Evolutionary conservation across 352 stramenopile species (phyloP).

Genomic region (Thraustochytrium sp.): DNA sequence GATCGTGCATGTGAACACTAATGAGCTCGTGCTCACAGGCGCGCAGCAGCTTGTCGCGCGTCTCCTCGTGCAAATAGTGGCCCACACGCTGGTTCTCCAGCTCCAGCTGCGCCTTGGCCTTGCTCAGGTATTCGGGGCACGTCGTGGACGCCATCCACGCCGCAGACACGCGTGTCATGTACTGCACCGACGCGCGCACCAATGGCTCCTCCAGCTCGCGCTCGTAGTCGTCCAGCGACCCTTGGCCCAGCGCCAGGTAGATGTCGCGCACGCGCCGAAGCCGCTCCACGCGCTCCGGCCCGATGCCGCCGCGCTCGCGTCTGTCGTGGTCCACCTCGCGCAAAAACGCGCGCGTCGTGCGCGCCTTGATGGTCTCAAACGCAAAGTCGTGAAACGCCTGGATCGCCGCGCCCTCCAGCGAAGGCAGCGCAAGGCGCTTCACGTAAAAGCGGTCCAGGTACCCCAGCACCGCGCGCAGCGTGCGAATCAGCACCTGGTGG

Average conservation of each 20-base stretch:
- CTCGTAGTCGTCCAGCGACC: conserved; percentile 28
- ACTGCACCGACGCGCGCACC: neutral
- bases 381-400: conserved; percentile 34
- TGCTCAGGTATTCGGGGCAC: neutral
- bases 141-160: neutral
- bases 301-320: neutral
- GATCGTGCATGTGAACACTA: neutral
- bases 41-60: neutral
- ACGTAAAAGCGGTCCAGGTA: conserved; percentile 40
- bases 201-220: neutral
- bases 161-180: neutral
- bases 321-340: neutral
- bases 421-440: neutral
- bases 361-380: neutral
- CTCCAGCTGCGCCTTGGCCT: neutral
- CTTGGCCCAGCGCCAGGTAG: neutral
- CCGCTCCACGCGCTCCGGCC: neutral
- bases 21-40: conserved; percentile 30
- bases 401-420: neutral
- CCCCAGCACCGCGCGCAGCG: neutral
- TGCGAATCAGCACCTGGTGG: neutral
- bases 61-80: neutral
- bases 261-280: conserved; percentile 4
- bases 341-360: neutral
- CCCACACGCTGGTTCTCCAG: neutral